Conservation (phyloP, 176 grass and related monocot genomes). For the Sorghum bicolor region Sorghum_bicolor_NCBIv3 NC_012871.2:60625001-60625500, state of each 20-base stretch:
- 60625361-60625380: constrained; percentile 20
- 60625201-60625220: constrained; percentile 13
- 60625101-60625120: constrained; percentile 9
- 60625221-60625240: constrained; percentile 4
- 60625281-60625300: constrained; percentile 29
- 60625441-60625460: neutral
- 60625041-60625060: neutral
- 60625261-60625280: constrained; percentile 33
- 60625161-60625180: neutral
- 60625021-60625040: neutral
- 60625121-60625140: constrained; percentile 10
- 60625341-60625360: constrained; percentile 42
- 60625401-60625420: constrained; percentile 20
- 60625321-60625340: constrained; percentile 29
- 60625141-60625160: neutral
- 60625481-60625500: constrained; percentile 13
- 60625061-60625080: constrained; percentile 8
- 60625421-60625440: constrained; percentile 22
- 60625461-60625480: neutral
- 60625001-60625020: constrained; percentile 19
- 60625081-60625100: constrained; percentile 6
- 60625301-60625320: constrained; percentile 12
- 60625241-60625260: constrained; percentile 17
- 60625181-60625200: neutral
- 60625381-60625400: neutral